These are phyloP conservation scores for Rhizopogon vesiculosus DNA, from an alignment of 768 basidiomycete genomes.

Conservation along the genomic window DNA sequence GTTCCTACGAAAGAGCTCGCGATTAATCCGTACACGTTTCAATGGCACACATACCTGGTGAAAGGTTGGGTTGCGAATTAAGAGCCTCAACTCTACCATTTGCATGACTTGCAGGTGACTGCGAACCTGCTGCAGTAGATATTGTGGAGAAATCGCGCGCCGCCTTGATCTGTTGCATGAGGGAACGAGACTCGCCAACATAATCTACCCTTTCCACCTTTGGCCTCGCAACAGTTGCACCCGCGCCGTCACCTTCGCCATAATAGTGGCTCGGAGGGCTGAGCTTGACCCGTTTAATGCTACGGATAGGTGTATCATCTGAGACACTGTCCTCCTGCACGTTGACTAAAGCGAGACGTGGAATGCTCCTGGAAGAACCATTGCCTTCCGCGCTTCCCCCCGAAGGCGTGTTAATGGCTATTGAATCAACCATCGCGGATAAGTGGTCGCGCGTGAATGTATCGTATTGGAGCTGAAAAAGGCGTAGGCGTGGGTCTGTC, in stretches of 20 bases:
- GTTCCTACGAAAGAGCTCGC: not conserved
- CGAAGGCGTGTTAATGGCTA: constrained; percentile 76
- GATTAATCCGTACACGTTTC: not conserved
- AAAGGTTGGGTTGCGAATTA: not conserved
- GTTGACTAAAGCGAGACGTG: constrained; percentile 37
- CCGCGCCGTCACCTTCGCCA: constrained; percentile 44
- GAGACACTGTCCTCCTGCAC: constrained; percentile 40
- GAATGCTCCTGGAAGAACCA: constrained; percentile 42
- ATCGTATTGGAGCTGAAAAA: constrained; percentile 95
- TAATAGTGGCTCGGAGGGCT: constrained; percentile 62
- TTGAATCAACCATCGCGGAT: constrained; percentile 90
- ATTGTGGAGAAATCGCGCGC: constrained; percentile 76
- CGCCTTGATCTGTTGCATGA: constrained; percentile 79
- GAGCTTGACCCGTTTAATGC: constrained; percentile 76
- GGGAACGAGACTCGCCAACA: constrained; percentile 67
- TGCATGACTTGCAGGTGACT: constrained; percentile 19
- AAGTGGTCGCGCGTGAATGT: constrained; percentile 94
- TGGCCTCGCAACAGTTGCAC: constrained; percentile 46
- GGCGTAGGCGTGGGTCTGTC: constrained; percentile 72
- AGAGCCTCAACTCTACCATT: not conserved
- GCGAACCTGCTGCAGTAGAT: constrained; percentile 51
- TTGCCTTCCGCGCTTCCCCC: constrained; percentile 41
- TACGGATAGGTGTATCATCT: constrained; percentile 54
- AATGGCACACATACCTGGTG: constrained; percentile 1
- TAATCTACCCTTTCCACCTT: constrained; percentile 56